Evolutionary conservation across 176 grass and related monocot genomes (phyloP).

Genomic region (Carex scoparia): DNA sequence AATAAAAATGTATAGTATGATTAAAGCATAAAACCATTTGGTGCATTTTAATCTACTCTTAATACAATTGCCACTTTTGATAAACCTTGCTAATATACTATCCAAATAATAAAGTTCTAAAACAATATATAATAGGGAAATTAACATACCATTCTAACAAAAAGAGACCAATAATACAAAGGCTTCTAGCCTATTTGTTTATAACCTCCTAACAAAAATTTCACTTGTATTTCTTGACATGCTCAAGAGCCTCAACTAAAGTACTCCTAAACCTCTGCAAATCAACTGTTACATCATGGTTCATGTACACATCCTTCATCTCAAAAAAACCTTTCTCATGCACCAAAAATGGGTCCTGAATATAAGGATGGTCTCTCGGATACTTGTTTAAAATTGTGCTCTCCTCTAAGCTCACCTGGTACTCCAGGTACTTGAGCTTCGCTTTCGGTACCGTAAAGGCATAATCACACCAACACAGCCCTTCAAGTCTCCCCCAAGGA

Average conservation of each 20-base stretch:
- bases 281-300: constrained; percentile 22
- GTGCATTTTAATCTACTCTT: no score
- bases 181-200: not conserved
- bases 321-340: constrained; percentile 33
- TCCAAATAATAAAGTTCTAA: no score
- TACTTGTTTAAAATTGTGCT: constrained; percentile 31
- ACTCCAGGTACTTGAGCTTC: constrained; percentile 26
- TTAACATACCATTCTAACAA: no score
- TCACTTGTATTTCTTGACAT: constrained; percentile 13
- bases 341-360: constrained; percentile 21
- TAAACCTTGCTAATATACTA: no score
- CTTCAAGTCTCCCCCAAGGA: constrained; percentile 20
- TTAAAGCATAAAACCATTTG: no score
- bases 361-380: constrained; percentile 26
- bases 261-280: constrained; percentile 21
- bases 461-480: constrained; percentile 23
- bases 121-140: no score
- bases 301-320: constrained; percentile 12
- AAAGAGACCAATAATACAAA: not conserved
- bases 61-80: no score
- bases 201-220: not conserved
- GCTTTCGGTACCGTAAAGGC: constrained; percentile 5
- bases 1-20: no score
- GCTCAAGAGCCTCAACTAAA: constrained; percentile 21
- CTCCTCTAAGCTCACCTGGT: constrained; percentile 24